A percentile compares a stretch with the other conserved stretches of the same genome.
Conservation (phyloP, 1,284 basidiomycete genomes). For the Pascua sp. region DNA sequence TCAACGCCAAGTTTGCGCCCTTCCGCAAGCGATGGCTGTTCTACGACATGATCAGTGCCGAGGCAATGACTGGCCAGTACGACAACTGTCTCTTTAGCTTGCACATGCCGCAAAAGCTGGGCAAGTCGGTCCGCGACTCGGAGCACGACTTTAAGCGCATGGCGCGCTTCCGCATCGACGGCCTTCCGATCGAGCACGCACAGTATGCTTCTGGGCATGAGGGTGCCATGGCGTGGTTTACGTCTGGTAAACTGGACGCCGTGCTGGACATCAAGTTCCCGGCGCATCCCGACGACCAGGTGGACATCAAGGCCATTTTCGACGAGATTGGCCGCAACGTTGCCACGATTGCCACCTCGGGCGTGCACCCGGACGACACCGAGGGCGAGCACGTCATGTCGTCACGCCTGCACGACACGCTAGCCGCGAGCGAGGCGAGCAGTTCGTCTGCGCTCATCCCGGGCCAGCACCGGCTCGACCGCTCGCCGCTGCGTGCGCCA, state of each 20-base stretch:
- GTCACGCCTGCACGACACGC: conserved; percentile 53
- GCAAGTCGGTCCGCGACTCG: conserved; percentile 66
- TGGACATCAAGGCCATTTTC: conserved; percentile 81
- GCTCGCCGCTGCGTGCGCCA: conserved; percentile 71
- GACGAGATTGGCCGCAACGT: conserved; percentile 88
- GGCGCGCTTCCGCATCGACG: conserved; percentile 94
- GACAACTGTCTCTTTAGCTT: conserved; percentile 97
- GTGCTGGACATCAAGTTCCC: conserved; percentile 98
- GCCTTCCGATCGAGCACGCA: conserved; percentile 93
- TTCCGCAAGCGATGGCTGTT: conserved; percentile 94
- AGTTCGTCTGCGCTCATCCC: conserved; percentile 63
- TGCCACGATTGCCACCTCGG: conserved; percentile 46
- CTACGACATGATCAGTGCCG: conserved; percentile 86
- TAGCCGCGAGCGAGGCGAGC: conserved; percentile 49
- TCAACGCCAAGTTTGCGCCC: conserved; percentile 80
- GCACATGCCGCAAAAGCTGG: conserved; percentile 94
- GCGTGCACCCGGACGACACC: conserved; percentile 35
- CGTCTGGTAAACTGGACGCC: conserved; percentile 90
- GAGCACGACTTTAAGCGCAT: conserved; percentile 77
- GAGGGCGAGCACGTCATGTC: conserved; percentile 10
- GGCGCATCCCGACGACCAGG: conserved; percentile 64
- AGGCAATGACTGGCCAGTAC: conserved; percentile 93
- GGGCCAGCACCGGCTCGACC: conserved; percentile 79
- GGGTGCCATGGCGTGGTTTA: conserved; percentile 95
- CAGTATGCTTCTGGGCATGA: conserved; percentile 73